phyloP scores from a whole-genome alignment of 2,329 filamentous ascomycete genomes.

The Tolypocladium album region DNA sequence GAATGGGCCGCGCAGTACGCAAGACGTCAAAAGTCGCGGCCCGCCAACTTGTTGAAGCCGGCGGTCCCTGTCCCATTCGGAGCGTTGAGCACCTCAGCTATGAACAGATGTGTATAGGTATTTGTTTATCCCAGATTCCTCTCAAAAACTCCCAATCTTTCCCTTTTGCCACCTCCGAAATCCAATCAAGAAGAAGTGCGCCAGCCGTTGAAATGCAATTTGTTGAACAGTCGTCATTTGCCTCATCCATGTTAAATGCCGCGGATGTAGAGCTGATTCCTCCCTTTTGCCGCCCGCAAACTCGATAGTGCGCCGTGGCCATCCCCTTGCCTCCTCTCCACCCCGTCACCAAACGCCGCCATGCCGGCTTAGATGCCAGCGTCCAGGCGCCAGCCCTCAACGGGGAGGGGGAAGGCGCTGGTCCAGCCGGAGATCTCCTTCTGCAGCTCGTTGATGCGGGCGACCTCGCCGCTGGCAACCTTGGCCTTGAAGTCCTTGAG shows the following conservation, averaged over 20 bases:
- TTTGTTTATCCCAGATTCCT: conserved; percentile 1
- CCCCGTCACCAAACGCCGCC: neutral
- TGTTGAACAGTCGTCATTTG: conserved; percentile 15
- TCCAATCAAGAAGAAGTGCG: conserved; percentile 3
- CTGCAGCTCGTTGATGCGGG: conserved; percentile 74
- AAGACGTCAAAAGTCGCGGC: neutral
- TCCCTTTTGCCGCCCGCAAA: conserved; percentile 1
- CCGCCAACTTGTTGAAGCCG: conserved; percentile 8
- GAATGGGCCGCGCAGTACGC: neutral
- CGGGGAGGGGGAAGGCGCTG: conserved; percentile 81
- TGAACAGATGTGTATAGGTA: conserved; percentile 1
- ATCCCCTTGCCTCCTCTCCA: neutral
- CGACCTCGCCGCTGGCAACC: conserved; percentile 66
- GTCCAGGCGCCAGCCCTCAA: conserved; percentile 59
- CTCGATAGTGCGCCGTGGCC: neutral
- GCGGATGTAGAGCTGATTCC: conserved; percentile 1
- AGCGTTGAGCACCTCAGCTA: conserved; percentile 8
- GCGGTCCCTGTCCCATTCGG: conserved; percentile 1
- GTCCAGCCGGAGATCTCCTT: conserved; percentile 88
- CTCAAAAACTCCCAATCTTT: conserved; percentile 7
- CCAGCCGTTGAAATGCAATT: conserved; percentile 12
- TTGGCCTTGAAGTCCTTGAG: conserved; percentile 98
- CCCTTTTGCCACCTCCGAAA: neutral
- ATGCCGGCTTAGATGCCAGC: conserved; percentile 39
- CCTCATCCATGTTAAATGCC: conserved; percentile 13